phyloP scores from a whole-genome alignment of 1,284 basidiomycete species.

The Sphagnurus paluster region DNA sequence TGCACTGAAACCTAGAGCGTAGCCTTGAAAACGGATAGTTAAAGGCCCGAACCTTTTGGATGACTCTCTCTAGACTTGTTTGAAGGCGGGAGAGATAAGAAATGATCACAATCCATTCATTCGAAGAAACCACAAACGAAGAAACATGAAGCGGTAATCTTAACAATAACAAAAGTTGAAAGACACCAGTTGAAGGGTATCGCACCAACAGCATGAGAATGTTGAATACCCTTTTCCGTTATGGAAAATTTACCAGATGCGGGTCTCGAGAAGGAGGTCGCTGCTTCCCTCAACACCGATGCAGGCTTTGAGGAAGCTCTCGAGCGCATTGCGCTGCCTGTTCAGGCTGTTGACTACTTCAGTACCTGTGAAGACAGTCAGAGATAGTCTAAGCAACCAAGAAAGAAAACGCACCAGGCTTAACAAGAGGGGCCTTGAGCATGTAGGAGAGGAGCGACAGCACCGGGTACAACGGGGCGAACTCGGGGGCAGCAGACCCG shows the following conservation, averaged over 20 bases:
- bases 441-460: constrained; percentile 92
- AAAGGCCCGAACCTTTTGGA: too few relatives aligned
- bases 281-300: constrained; percentile 81
- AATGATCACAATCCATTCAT: too few relatives aligned
- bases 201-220: too few relatives aligned
- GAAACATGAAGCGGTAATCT: too few relatives aligned
- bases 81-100: too few relatives aligned
- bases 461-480: constrained; percentile 83
- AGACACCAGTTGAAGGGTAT: too few relatives aligned
- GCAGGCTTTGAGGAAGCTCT: constrained; percentile 92
- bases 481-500: constrained; percentile 47
- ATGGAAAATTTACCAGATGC: constrained; percentile 86
- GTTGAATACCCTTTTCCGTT: too few relatives aligned
- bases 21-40: too few relatives aligned
- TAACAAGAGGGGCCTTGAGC: constrained; percentile 97
- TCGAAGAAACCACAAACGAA: too few relatives aligned
- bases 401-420: constrained; percentile 69
- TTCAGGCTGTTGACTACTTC: constrained; percentile 96
- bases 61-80: too few relatives aligned
- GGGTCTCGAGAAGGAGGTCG: constrained; percentile 82
- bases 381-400: not conserved
- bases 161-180: too few relatives aligned
- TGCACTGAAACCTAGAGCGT: too few relatives aligned
- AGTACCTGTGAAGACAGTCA: constrained; percentile 43
- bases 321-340: constrained; percentile 93